These are phyloP conservation scores for Tylopilus balloui DNA, from an alignment of 768 basidiomycete species.

Conservation along the genomic window DNA sequence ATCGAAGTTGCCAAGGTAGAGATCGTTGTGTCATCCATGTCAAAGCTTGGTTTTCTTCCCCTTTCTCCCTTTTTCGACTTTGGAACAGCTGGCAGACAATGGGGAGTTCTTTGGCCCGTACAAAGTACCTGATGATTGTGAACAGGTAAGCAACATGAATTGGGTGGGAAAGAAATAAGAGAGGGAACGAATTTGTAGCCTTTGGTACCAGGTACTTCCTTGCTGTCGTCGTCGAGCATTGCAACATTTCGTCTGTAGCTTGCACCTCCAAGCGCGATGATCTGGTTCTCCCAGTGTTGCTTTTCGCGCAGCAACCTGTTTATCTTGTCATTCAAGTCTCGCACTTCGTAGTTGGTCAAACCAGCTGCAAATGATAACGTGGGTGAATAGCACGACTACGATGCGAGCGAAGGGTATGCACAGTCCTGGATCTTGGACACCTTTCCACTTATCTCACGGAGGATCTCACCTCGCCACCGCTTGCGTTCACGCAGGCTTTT, in stretches of 20 bases:
- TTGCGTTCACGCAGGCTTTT: too few species aligned
- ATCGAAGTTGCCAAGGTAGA: constrained; percentile 14
- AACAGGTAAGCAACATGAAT: not conserved
- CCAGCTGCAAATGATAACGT: constrained; percentile 65
- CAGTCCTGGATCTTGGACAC: too few species aligned
- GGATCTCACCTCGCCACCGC: too few species aligned
- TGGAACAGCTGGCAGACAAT: constrained; percentile 92
- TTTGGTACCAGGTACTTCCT: constrained; percentile 93
- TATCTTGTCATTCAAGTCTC: constrained; percentile 96
- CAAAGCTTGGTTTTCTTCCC: constrained; percentile 78
- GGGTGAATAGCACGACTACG: not conserved
- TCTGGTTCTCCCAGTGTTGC: constrained; percentile 96
- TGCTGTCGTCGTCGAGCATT: constrained; percentile 92
- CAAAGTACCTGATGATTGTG: constrained; percentile 71
- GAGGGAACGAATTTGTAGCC: constrained; percentile 83
- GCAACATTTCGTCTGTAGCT: constrained; percentile 93
- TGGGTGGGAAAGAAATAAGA: not conserved
- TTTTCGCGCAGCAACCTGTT: constrained; percentile 96
- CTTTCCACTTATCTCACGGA: too few species aligned
- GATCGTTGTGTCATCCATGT: constrained; percentile 19
- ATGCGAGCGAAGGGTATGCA: constrained; percentile 36
- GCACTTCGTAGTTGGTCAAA: constrained; percentile 90
- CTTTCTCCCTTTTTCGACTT: constrained; percentile 77
- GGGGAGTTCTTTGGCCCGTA: constrained; percentile 94
- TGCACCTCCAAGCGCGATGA: too few species aligned